Evolutionary conservation across 2,329 filamentous ascomycete genomes (phyloP).

Genomic region (Didymella arachidicola): DNA sequence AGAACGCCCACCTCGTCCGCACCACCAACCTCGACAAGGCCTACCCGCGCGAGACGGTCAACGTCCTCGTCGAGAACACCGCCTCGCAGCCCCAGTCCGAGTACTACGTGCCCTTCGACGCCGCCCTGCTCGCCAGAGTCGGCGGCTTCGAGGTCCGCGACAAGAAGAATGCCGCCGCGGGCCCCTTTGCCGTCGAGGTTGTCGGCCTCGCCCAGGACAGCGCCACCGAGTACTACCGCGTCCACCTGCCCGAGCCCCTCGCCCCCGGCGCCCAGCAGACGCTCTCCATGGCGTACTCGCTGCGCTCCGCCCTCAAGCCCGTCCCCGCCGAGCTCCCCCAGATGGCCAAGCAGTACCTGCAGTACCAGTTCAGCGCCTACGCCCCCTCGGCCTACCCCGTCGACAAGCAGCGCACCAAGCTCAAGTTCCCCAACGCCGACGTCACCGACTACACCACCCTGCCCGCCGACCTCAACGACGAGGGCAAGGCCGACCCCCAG

Average conservation of each 20-base stretch:
- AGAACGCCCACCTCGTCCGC: slow-evolving; percentile 90
- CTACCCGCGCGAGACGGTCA: slow-evolving; percentile 88
- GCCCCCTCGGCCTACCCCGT: slow-evolving; percentile 83
- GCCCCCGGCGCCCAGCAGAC: slow-evolving; percentile 81
- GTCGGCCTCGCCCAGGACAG: slow-evolving; percentile 64
- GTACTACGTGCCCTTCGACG: slow-evolving; percentile 89
- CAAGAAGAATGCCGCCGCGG: slow-evolving; percentile 77
- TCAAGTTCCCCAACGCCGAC: slow-evolving; percentile 82
- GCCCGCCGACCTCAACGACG: slow-evolving; percentile 63
- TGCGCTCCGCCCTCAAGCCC: slow-evolving; percentile 79
- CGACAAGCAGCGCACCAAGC: slow-evolving; percentile 93
- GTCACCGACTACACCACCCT: slow-evolving; percentile 87
- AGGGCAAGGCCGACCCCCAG: slow-evolving; percentile 72
- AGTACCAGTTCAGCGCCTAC: slow-evolving; percentile 86
- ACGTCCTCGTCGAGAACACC: slow-evolving; percentile 92
- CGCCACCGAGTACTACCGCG: slow-evolving; percentile 76
- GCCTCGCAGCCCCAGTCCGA: slow-evolving; percentile 80
- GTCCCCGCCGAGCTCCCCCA: slow-evolving; percentile 86
- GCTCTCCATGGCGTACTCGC: slow-evolving; percentile 83
- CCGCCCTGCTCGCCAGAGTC: slow-evolving; percentile 75
- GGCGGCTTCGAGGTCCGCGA: slow-evolving; percentile 92
- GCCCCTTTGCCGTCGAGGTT: slow-evolving; percentile 72
- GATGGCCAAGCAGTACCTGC: slow-evolving; percentile 83
- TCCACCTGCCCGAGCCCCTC: slow-evolving; percentile 79
- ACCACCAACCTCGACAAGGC: slow-evolving; percentile 92